A percentile compares a stretch with the other conserved stretches of the same genome.
Conservation (phyloP, 768 basidiomycete genomes). For the Pleurotus citrinopileatus region DNA sequence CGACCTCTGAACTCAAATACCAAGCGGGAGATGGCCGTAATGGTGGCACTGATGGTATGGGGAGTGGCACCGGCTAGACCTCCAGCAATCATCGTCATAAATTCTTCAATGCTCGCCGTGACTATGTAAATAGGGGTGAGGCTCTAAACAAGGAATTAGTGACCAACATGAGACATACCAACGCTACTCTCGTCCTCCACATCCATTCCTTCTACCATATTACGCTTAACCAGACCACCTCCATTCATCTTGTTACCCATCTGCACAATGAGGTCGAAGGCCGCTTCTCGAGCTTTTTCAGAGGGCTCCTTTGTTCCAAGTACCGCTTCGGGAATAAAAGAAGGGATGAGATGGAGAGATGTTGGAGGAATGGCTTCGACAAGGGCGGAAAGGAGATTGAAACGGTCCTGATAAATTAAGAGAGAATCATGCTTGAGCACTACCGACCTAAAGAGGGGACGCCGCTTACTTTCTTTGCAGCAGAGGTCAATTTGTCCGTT, state of each 20-base stretch:
- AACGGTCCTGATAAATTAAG: conserved; percentile 77
- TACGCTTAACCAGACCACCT: conserved; percentile 80
- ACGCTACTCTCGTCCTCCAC: conserved; percentile 48
- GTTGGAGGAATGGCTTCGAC: conserved; percentile 66
- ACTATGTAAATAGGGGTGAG: conserved; percentile 30
- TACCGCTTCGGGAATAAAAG: conserved; percentile 90
- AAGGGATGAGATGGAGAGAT: conserved; percentile 80
- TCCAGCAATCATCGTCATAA: conserved; percentile 94
- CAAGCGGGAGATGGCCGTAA: conserved; percentile 90
- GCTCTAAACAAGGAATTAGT: conserved; percentile 4
- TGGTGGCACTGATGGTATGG: conserved; percentile 97
- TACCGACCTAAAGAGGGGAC: too few relatives aligned
- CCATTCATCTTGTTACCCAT: conserved; percentile 92
- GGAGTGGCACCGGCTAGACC: conserved; percentile 91
- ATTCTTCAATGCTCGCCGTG: conserved; percentile 81
- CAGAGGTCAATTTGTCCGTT: conserved; percentile 64
- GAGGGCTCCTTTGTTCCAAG: conserved; percentile 97
- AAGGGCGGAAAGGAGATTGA: conserved; percentile 68
- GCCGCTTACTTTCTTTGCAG: conserved; percentile 83
- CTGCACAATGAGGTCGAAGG: conserved; percentile 84
- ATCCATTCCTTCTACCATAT: conserved; percentile 81
- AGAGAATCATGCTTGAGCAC: too few relatives aligned
- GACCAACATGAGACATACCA: conserved; percentile 35
- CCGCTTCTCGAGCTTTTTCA: conserved; percentile 83
- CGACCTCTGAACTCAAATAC: conserved; percentile 95